Percentiles rank a stretch among this genome's conserved stretches.
Evolutionary conservation across 1,284 basidiomycete species (phyloP).

Genomic region (Erythrobasidium hasegawianum): DNA sequence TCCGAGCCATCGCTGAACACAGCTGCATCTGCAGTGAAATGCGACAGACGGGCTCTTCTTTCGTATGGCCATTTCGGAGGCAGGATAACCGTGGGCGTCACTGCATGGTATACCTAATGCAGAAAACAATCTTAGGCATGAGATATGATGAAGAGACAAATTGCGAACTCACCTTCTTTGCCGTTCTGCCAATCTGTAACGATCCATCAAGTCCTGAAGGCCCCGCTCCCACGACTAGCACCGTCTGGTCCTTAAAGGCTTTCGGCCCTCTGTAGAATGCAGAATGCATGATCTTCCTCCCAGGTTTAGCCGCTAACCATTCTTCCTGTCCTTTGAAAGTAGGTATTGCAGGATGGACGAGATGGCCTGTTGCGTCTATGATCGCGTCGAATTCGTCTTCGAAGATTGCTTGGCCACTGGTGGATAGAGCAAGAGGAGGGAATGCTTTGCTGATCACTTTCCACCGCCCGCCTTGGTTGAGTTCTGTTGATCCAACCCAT

Average conservation of each 20-base stretch:
- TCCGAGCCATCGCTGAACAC: conserved; percentile 18
- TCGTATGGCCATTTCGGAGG: conserved; percentile 26
- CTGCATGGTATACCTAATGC: conserved; percentile 24
- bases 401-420: background rate
- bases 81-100: conserved; percentile 20
- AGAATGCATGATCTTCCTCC: conserved; percentile 27
- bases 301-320: conserved; percentile 8
- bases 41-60: conserved; percentile 16
- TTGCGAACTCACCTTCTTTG: conserved; percentile 17
- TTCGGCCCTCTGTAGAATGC: conserved; percentile 26
- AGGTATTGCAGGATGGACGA: conserved; percentile 22
- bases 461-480: conserved; percentile 1
- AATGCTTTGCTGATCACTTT: conserved; percentile 15
- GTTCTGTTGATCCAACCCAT: conserved; percentile 10
- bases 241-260: conserved; percentile 22
- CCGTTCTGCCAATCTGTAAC: conserved; percentile 19
- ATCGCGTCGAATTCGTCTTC: conserved; percentile 25
- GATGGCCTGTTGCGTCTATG: conserved; percentile 29
- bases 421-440: background rate
- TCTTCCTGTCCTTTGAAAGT: conserved; percentile 23
- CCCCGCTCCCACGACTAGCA: conserved; percentile 26
- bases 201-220: conserved; percentile 28
- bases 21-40: conserved; percentile 7
- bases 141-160: background rate
- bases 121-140: background rate